Base-by-base conservation (phyloP, 495 filamentous ascomycete species). In the Aspergillus indologenus region DNA sequence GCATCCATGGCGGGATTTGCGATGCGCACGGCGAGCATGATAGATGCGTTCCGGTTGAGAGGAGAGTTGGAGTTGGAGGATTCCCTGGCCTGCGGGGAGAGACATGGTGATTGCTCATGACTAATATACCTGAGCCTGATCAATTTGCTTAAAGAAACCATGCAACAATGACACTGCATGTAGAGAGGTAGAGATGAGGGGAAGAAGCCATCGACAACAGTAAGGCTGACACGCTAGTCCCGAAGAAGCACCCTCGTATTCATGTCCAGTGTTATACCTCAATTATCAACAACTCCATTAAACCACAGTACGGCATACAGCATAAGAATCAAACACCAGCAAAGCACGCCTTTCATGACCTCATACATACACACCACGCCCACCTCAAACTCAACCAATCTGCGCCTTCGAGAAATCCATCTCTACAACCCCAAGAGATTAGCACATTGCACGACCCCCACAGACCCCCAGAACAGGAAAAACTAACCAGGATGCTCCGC, bases 401-500 rank as follows among this genome's bases (percentile, higher is more conserved):
- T 77, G 65, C 19, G 76, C 76, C 59, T 79, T 79, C 21, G 75
- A 78, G 59, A 79, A 79, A 53, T 79, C 76, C 76, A 79, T 78
- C 61, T 79, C 76, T 79, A 63, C n/a, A 23, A 12, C 4, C 9
- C 26, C 26, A 26, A 45, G 42, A 9, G 24, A 21, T 61, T 57
- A 61, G 56, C 29, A 61, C 66, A 57, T 64, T 14, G 3, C 31
- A 50, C 54, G 19, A 42, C 51, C 26, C 23, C 22, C 18, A 3
- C n/a, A 42, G 29, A 53, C n/a, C n/a, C n/a, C n/a, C n/a, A 50
- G 56, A 44, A 26, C 5, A 56, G 40, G 15, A 61, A 91, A 90
- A 68, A 92, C 87, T 89, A 90, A 85, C 97, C 94, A 26, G 88
- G 88, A 76, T 90, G 88, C 68, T 89, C 83, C 50, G 71, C 79